Percentiles rank a stretch among this genome's conserved stretches.
Conservation (phyloP, 2,329 filamentous ascomycete genomes). For the Sclerotiophoma versabilis region DNA sequence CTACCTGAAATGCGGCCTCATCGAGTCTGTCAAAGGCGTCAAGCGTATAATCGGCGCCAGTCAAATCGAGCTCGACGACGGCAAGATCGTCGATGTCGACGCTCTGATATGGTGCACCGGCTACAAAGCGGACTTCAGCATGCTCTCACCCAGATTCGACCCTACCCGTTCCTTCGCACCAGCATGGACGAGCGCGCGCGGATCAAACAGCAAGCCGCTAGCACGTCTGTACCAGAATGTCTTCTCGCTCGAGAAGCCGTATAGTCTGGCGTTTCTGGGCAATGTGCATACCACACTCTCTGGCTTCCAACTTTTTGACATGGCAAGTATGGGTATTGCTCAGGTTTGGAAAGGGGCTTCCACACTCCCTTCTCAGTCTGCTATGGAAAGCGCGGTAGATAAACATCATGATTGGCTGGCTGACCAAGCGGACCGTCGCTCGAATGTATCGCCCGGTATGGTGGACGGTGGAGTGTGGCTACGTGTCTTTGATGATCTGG, state of each 20-base stretch:
- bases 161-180: conserved; percentile 23
- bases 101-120: conserved; percentile 48
- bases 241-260: conserved; percentile 54
- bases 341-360: conserved; percentile 55
- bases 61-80: conserved; percentile 42
- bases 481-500: conserved; percentile 52
- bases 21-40: conserved; percentile 27
- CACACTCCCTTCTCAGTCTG: conserved; percentile 43
- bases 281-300: conserved; percentile 50
- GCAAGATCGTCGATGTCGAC: conserved; percentile 40
- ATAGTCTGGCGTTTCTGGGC: conserved; percentile 54
- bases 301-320: conserved; percentile 44
- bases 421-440: conserved; percentile 46
- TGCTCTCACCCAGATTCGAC: conserved; percentile 32
- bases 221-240: conserved; percentile 55
- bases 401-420: conserved; percentile 35
- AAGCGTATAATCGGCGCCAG: conserved; percentile 15
- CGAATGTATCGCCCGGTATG: conserved; percentile 32
- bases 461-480: conserved; percentile 42
- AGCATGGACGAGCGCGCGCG: conserved; percentile 24
- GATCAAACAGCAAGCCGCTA: conserved; percentile 40
- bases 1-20: conserved; percentile 24
- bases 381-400: conserved; percentile 39
- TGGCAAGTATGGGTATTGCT: conserved; percentile 55
- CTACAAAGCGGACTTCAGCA: conserved; percentile 40